Percentiles rank a stretch among this genome's conserved stretches.
Conservation (phyloP, 139 green algal species). For the Chlorella sp. region DNA sequence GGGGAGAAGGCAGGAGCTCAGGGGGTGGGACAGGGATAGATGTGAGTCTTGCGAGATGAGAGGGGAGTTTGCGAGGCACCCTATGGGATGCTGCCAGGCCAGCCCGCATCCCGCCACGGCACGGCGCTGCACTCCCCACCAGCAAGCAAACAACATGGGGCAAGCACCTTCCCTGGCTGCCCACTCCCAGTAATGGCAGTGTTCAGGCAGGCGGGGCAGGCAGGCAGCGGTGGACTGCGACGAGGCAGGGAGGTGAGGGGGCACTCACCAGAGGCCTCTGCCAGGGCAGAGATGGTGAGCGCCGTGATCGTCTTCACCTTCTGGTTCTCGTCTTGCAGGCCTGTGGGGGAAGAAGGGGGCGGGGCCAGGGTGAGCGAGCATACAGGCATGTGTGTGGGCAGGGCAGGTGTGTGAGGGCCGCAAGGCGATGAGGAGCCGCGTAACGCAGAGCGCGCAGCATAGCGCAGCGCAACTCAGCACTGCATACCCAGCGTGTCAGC, state of each 20-base stretch:
- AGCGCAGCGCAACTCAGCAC: no score
- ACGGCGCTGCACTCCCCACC: no score
- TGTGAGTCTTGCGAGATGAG: neutral
- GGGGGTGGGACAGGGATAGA: neutral
- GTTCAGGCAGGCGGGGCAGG: neutral
- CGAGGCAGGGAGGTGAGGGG: neutral
- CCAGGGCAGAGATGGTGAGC: conserved; percentile 93
- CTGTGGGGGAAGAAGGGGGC: neutral
- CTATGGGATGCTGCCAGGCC: neutral
- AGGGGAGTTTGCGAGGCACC: neutral
- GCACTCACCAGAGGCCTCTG: conserved; percentile 85
- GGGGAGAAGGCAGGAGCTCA: neutral
- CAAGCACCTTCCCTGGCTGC: neutral
- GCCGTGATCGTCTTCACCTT: conserved; percentile 98
- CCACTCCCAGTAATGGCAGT: no score
- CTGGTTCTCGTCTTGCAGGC: conserved; percentile 78
- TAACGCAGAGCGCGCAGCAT: no score
- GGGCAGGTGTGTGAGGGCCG: no score
- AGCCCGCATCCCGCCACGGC: no score
- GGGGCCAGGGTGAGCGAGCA: neutral
- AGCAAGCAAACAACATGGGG: neutral
- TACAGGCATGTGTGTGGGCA: neutral
- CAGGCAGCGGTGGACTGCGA: neutral
- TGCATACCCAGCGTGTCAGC: no score
- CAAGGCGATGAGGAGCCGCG: no score